Base-by-base conservation (phyloP, 345 rosid genomes). In the Syzygium aromaticum region DNA sequence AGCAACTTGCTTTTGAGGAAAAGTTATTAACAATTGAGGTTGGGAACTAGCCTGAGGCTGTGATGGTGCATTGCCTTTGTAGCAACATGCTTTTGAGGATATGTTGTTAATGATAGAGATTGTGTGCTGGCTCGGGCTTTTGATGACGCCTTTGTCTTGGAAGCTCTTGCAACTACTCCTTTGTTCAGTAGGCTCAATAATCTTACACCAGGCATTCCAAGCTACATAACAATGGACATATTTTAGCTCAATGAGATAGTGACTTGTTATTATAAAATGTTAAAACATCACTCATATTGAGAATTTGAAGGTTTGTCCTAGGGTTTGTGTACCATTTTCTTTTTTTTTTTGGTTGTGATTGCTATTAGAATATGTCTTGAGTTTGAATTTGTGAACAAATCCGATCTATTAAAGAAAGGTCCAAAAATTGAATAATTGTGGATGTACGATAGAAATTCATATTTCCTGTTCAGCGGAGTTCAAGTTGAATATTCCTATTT, bases 61-160 rank as follows among this genome's bases (percentile, higher is more conserved):
- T n/a, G 16, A 1, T 61, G 8, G 5, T 0, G 4, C 0, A n/a
- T 61, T 6, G 2, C 2, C 38, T 63, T 16, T 6, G 0, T 15
- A 63, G 4, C 21, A 63, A 28, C 40, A 63, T 63, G 40, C 40
- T 63, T 17, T 28, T 2, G 11, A 63, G 38, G 8, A 14, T 3
- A n/a, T 6, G 2, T 61, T n/a, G 7, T n/a, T n/a, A 61, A n/a
- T 3, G 30, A n/a, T n/a, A 3, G 38, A 61, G 73, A 33, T 6
- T 61, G 16, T 12, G 67, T 6, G 7, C 7, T 57, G 30, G 12
- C 28, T 57, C 23, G 6, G 28, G 14, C 4, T 11, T 57, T 5
- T 25, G 63, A 57, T 25, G 64, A 7, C 5, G 64, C 16, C 7
- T 59, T 59, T 59, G 28, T 27, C n/a, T 59, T 59, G 5, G 16